These are phyloP conservation scores for Penicillium maclennaniae DNA, from an alignment of 495 filamentous ascomycete genomes.

Conservation along the genomic window DNA sequence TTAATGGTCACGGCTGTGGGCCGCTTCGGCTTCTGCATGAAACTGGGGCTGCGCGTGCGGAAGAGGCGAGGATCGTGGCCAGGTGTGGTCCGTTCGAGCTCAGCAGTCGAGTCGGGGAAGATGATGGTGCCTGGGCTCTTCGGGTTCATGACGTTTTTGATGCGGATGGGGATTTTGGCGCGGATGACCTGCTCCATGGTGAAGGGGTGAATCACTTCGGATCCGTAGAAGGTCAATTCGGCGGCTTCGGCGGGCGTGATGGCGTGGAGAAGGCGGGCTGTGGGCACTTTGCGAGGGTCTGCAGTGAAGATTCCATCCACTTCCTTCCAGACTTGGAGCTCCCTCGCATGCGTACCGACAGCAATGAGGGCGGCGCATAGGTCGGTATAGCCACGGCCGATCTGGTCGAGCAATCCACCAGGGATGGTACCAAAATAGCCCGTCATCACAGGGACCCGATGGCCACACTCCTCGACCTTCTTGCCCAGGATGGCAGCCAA, in stretches of 20 bases:
- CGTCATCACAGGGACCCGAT: slow-evolving; percentile 71
- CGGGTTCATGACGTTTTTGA: slow-evolving; percentile 98
- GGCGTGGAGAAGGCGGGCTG: slow-evolving; percentile 66
- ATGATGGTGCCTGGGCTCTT: slow-evolving; percentile 84
- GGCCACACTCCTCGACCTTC: slow-evolving; percentile 64
- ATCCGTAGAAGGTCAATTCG: slow-evolving; percentile 89
- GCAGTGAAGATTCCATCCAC: slow-evolving; percentile 90
- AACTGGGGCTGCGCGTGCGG: slow-evolving; percentile 46
- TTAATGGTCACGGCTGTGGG: slow-evolving; percentile 97
- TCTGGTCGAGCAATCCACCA: slow-evolving; percentile 69
- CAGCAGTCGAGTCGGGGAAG: slow-evolving; percentile 49
- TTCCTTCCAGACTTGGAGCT: slow-evolving; percentile 92
- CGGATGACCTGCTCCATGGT: slow-evolving; percentile 98
- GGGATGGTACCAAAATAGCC: slow-evolving; percentile 89
- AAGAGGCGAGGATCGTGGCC: slow-evolving; percentile 46
- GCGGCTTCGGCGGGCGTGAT: slow-evolving; percentile 88
- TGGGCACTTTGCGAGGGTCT: slow-evolving; percentile 83
- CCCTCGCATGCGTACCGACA: slow-evolving; percentile 69
- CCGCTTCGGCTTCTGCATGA: slow-evolving; percentile 53
- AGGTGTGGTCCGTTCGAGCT: slow-evolving; percentile 43
- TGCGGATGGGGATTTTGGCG: slow-evolving; percentile 87
- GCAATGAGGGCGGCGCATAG: slow-evolving; percentile 80
- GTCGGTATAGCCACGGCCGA: slow-evolving; percentile 87
- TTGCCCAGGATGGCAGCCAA: slow-evolving; percentile 61
- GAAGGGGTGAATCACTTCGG: slow-evolving; percentile 94